Base-by-base conservation (phyloP, 257 asterid genomes). In the Verbascum thapsus region DNA sequence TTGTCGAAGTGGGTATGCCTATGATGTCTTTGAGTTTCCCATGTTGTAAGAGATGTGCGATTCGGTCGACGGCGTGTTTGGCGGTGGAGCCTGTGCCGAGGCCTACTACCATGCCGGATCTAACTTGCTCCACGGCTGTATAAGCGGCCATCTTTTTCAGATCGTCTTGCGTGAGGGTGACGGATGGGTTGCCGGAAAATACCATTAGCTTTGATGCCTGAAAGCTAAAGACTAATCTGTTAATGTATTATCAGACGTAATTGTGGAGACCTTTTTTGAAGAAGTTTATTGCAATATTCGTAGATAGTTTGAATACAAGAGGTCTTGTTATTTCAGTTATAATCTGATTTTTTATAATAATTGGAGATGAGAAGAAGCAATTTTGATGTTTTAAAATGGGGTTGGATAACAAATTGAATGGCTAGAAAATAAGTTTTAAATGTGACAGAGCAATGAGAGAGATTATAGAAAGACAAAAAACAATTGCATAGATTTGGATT, bases 81-180 rank as follows among this genome's bases (percentile, higher is more conserved):
- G 90, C 90, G 0, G 90, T 83, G 50, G 90, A 83, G 32, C 90
- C 90, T 5, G 87, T 83, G 50, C 90, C 90, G 26, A 83, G 77
- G 10, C 90, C 90, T 15, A 83, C 7, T 0, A 83, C 85, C 90
- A 83, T 83, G 58, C 87, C 87, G 52, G 90, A 83, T 58, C 50
- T 20, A 3, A 83, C 87, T 18, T 75, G 84, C 74, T 80, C 90
- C 51, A 83, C 90, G 16, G 90, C 90, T 50, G 80, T 83, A 38
- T 83, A 81, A 23, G 90, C 90, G 2, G 90, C 90, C 44, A 83
- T 80, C 58, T 54, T 76, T 22, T 83, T 83, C 75, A 83, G 69
- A 42, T 80, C 90, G 53, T 80, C 90, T 20, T 80, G 90, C 8
- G 83, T 78, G 6, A 83, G 74, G 53, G 67, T 9, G 0, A 15